phyloP scores from a whole-genome alignment of 2,329 filamentous ascomycete genomes.

The Teratosphaeria nubilosa region DNA sequence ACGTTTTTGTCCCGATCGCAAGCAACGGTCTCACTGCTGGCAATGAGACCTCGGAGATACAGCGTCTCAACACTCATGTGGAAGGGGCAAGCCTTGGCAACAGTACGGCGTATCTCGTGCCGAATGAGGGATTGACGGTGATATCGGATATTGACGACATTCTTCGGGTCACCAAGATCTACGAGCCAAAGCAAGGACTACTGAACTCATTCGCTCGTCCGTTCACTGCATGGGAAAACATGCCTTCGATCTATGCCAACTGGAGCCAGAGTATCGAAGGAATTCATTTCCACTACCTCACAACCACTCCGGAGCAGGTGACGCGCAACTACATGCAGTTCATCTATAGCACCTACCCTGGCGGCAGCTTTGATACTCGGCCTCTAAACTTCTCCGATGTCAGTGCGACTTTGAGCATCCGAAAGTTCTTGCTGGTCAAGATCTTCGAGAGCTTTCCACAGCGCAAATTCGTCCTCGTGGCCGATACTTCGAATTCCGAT shows the following conservation, averaged over 20 bases:
- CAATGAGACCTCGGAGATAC: slow-evolving; percentile 54
- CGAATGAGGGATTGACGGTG: slow-evolving; percentile 58
- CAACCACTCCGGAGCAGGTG: slow-evolving; percentile 68
- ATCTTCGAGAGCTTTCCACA: slow-evolving; percentile 66
- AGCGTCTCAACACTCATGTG: slow-evolving; percentile 59
- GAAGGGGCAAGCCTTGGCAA: slow-evolving; percentile 58
- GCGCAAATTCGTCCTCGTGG: slow-evolving; percentile 65
- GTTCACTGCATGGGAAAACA: slow-evolving; percentile 65
- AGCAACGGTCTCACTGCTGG: slow-evolving; percentile 53
- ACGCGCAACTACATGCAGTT: slow-evolving; percentile 71
- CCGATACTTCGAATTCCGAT: slow-evolving; percentile 67
- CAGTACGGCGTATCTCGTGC: slow-evolving; percentile 66
- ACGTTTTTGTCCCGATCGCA: slow-evolving; percentile 55
- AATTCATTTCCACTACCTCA: slow-evolving; percentile 72
- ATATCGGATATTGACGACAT: slow-evolving; percentile 74
- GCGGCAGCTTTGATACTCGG: slow-evolving; percentile 66
- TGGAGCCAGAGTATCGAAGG: slow-evolving; percentile 58
- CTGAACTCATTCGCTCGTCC: slow-evolving; percentile 66
- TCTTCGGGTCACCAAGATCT: slow-evolving; percentile 71
- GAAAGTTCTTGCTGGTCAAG: slow-evolving; percentile 58
- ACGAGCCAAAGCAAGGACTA: slow-evolving; percentile 61
- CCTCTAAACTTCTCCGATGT: slow-evolving; percentile 73
- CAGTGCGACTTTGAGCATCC: slow-evolving; percentile 59
- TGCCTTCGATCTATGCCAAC: slow-evolving; percentile 69
- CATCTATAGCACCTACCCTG: slow-evolving; percentile 68